Evolutionary conservation across 1,139 yeast genomes (phyloP).

Genomic region (Sugiyamaella japonica): DNA sequence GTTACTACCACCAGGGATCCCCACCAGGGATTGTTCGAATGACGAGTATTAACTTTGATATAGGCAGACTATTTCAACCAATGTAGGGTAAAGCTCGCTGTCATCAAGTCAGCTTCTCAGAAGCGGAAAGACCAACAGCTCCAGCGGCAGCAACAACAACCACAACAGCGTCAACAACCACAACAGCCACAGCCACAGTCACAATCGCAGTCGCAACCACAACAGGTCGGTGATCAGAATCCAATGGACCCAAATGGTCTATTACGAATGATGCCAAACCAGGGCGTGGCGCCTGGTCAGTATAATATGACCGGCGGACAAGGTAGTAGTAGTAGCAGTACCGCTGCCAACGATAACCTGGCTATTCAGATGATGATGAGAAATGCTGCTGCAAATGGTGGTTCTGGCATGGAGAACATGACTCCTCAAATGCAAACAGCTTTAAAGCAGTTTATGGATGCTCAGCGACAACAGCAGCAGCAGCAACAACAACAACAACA

Average conservation of each 20-base stretch:
- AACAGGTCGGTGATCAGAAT: constrained; percentile 4
- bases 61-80: constrained; percentile 31
- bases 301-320: constrained; percentile 4
- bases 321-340: background rate
- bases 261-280: constrained; percentile 12
- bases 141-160: constrained; percentile 17
- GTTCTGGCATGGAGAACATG: constrained; percentile 15
- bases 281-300: background rate
- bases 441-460: constrained; percentile 20
- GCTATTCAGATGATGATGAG: constrained; percentile 15
- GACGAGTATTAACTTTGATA: background rate
- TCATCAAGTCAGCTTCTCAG: constrained; percentile 29
- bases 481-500: constrained; percentile 25
- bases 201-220: background rate
- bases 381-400: constrained; percentile 12
- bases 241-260: constrained; percentile 3
- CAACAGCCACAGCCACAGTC: constrained; percentile 6
- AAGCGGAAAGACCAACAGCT: constrained; percentile 18
- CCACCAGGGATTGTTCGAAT: background rate
- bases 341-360: constrained; percentile 1
- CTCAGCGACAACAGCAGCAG: constrained; percentile 21
- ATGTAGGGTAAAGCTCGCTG: constrained; percentile 30
- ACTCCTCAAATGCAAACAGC: constrained; percentile 19
- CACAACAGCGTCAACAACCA: constrained; percentile 17
- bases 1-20: too few species aligned